Evolutionary conservation across 2,329 filamentous ascomycete genomes (phyloP).

Genomic region (Pseudogymnoascus sp.): DNA sequence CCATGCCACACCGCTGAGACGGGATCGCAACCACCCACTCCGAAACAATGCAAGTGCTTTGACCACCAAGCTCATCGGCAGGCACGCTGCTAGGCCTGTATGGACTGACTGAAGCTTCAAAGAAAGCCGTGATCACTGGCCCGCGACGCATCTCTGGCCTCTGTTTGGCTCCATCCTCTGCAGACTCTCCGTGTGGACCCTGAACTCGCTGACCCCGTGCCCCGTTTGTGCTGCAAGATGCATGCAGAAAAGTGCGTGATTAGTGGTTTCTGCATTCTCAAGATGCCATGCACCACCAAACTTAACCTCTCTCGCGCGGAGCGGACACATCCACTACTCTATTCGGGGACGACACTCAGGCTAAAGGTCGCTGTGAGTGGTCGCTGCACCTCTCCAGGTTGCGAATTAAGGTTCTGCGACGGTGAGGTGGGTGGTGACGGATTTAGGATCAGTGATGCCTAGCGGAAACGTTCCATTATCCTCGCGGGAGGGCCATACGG

Average conservation of each 20-base stretch:
- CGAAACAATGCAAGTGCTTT: constrained; percentile 3
- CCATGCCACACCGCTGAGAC: constrained; percentile 2
- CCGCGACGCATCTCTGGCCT: not conserved
- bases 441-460: constrained; percentile 2
- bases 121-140: not conserved
- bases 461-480: not conserved
- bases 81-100: not conserved
- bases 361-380: not conserved
- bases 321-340: not conserved
- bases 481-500: not conserved
- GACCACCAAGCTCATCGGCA: not conserved
- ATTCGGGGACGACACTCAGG: not conserved
- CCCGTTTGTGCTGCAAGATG: constrained; percentile 1
- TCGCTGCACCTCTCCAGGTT: not conserved
- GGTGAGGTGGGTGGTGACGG: not conserved
- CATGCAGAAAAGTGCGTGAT: not conserved
- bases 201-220: not conserved
- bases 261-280: not conserved
- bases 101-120: not conserved
- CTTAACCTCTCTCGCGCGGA: not conserved
- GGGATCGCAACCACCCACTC: not conserved
- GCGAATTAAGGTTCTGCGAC: not conserved
- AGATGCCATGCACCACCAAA: not conserved
- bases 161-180: not conserved
- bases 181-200: not conserved